A percentile compares a stretch with the other conserved stretches of the same genome.
Evolutionary conservation across 1,284 basidiomycete genomes (phyloP).

Genomic region (Apiotrichum veenhuisii): DNA sequence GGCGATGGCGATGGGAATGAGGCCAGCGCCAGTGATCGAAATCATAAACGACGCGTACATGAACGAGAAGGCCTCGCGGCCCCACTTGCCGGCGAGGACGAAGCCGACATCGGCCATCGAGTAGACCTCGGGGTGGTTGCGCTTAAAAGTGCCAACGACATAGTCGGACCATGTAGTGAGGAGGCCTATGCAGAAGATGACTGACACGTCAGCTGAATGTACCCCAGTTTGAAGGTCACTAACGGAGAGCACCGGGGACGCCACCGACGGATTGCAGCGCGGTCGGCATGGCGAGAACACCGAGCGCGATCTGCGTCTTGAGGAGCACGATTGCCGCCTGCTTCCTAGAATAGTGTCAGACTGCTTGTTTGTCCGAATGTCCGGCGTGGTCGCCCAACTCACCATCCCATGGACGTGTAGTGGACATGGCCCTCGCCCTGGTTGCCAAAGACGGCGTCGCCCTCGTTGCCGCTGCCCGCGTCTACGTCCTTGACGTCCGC

Average conservation of each 20-base stretch:
- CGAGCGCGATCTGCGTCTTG: slow-evolving; percentile 30
- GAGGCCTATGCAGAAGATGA: slow-evolving; percentile 27
- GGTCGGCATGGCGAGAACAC: slow-evolving; percentile 34
- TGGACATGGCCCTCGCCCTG: slow-evolving; percentile 32
- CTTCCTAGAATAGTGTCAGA: slow-evolving; percentile 21
- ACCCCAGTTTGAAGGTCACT: background rate
- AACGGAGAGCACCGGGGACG: slow-evolving; percentile 27
- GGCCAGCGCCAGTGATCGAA: slow-evolving; percentile 5
- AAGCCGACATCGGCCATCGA: slow-evolving; percentile 31
- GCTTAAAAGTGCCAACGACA: slow-evolving; percentile 27
- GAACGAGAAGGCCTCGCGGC: slow-evolving; percentile 19
- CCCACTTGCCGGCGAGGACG: slow-evolving; percentile 25
- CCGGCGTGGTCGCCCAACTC: slow-evolving; percentile 4
- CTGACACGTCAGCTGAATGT: slow-evolving; percentile 5
- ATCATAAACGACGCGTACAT: slow-evolving; percentile 11
- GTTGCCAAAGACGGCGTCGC: slow-evolving; percentile 35
- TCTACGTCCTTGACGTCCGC: slow-evolving; percentile 1
- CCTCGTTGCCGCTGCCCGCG: slow-evolving; percentile 14
- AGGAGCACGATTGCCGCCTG: slow-evolving; percentile 34
- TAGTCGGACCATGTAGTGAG: slow-evolving; percentile 27
- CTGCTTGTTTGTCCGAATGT: background rate
- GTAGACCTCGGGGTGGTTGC: slow-evolving; percentile 22
- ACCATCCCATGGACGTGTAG: slow-evolving; percentile 40
- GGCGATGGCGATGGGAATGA: slow-evolving; percentile 19
- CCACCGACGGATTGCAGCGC: slow-evolving; percentile 26